phyloP scores from a whole-genome alignment of 148 eudicot species.

The Silene latifolia region DNA sequence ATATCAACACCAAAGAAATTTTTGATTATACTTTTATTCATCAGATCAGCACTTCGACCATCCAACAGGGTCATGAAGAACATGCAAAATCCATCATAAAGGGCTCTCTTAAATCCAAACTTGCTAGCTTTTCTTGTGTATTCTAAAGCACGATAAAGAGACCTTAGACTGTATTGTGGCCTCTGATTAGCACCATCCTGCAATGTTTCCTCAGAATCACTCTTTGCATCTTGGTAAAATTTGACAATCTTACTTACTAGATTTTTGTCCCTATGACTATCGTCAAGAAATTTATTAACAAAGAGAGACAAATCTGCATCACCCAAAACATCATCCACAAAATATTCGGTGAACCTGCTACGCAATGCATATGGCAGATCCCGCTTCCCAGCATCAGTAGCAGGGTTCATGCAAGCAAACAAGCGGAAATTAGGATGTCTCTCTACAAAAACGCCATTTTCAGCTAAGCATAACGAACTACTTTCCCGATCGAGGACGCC shows the following conservation, averaged over 20 bases:
- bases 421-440: slow-evolving; percentile 78
- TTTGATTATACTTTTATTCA: slow-evolving; percentile 48
- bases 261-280: slow-evolving; percentile 34
- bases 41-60: slow-evolving; percentile 59
- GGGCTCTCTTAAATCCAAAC: slow-evolving; percentile 50
- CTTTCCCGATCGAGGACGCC: slow-evolving; percentile 92
- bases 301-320: slow-evolving; percentile 72
- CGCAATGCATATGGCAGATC: slow-evolving; percentile 75
- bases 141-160: slow-evolving; percentile 91
- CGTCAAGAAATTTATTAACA: slow-evolving; percentile 57
- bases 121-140: slow-evolving; percentile 54
- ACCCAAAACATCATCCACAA: slow-evolving; percentile 84
- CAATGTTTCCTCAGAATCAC: slow-evolving; percentile 74
- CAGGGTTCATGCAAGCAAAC: slow-evolving; percentile 99
- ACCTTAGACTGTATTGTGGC: slow-evolving; percentile 96
- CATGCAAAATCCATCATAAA: slow-evolving; percentile 95
- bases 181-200: slow-evolving; percentile 99
- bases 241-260: slow-evolving; percentile 51
- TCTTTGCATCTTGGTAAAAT: slow-evolving; percentile 81
- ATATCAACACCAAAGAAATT: slow-evolving; percentile 47
- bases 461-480: slow-evolving; percentile 91
- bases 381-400: slow-evolving; percentile 98
- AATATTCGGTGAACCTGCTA: slow-evolving; percentile 85
- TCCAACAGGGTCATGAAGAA: slow-evolving; percentile 77
- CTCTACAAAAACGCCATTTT: slow-evolving; percentile 76